These are phyloP conservation scores for Zygotorulaspora chibaensis DNA, from an alignment of 805 yeast species.

Conservation along the genomic window DNA sequence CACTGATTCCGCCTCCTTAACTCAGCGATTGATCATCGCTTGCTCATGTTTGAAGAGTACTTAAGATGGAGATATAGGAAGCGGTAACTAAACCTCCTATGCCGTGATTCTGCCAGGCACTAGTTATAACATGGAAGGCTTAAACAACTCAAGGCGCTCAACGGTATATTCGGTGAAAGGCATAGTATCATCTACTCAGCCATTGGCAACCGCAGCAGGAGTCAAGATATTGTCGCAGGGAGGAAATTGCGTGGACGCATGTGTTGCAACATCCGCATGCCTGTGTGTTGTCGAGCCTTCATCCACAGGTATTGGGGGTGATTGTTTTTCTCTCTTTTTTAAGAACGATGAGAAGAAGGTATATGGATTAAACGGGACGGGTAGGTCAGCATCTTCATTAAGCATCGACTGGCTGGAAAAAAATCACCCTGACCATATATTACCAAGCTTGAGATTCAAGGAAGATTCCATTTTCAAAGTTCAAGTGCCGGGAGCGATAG, in stretches of 20 bases:
- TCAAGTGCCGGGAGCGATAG: conserved; percentile 70
- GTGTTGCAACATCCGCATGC: conserved; percentile 56
- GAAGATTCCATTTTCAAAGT: conserved; percentile 5
- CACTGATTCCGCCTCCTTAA: too few species aligned
- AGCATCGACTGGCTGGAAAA: conserved; percentile 46
- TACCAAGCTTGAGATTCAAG: conserved; percentile 4
- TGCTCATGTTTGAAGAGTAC: too few species aligned
- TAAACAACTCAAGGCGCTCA: conserved; percentile 50
- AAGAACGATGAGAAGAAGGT: conserved; percentile 47
- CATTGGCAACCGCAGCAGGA: conserved; percentile 73
- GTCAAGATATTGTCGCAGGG: conserved; percentile 60
- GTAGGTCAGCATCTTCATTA: conserved; percentile 51
- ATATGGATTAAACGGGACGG: conserved; percentile 70
- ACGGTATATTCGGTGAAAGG: conserved; percentile 71
- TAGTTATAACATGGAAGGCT: neutral
- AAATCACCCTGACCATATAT: conserved; percentile 24
- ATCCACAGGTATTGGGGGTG: conserved; percentile 63
- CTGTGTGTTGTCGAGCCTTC: conserved; percentile 54
- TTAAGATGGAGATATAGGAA: too few species aligned
- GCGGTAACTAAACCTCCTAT: too few species aligned
- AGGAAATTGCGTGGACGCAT: conserved; percentile 69
- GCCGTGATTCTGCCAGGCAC: too few species aligned
- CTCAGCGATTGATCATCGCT: too few species aligned
- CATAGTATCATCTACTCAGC: conserved; percentile 71
- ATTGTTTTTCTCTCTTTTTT: conserved; percentile 61